These are phyloP conservation scores for Aspergillus caelatus DNA, from an alignment of 2,329 filamentous ascomycete species.

Conservation along the genomic window DNA sequence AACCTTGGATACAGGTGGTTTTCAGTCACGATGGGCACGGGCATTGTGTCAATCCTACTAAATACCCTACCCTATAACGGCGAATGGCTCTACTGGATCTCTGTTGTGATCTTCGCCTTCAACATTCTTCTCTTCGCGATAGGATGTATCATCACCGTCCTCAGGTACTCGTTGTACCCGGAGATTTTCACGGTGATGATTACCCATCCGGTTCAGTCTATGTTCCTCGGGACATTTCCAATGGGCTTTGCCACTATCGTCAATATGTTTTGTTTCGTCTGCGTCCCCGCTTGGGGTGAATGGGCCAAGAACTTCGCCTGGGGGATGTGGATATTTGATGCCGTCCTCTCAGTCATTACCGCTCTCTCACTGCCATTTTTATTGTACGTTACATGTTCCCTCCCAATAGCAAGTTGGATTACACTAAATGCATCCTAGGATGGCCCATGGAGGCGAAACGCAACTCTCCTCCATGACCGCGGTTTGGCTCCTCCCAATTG, in stretches of 20 bases:
- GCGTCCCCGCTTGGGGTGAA: slow-evolving; percentile 62
- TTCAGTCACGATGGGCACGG: slow-evolving; percentile 46
- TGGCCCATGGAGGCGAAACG: slow-evolving; percentile 24
- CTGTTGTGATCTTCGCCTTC: slow-evolving; percentile 38
- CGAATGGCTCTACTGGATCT: slow-evolving; percentile 43
- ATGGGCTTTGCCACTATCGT: slow-evolving; percentile 72
- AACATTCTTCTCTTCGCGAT: slow-evolving; percentile 40
- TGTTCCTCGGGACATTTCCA: slow-evolving; percentile 70
- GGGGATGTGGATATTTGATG: slow-evolving; percentile 63
- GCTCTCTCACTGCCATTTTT: slow-evolving; percentile 61
- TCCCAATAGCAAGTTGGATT: not conserved
- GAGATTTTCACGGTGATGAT: slow-evolving; percentile 69
- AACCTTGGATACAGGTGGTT: slow-evolving; percentile 39
- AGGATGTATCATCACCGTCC: slow-evolving; percentile 52
- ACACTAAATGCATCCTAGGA: slow-evolving; percentile 18
- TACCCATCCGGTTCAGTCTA: slow-evolving; percentile 64
- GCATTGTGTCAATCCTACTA: slow-evolving; percentile 44
- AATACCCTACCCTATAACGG: slow-evolving; percentile 43
- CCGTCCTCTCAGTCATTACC: slow-evolving; percentile 55
- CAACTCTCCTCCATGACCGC: slow-evolving; percentile 65
- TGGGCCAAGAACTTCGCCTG: slow-evolving; percentile 60
- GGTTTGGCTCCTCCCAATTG: slow-evolving; percentile 68
- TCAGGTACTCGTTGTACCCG: slow-evolving; percentile 68
- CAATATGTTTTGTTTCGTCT: slow-evolving; percentile 65
- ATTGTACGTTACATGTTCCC: slow-evolving; percentile 45